Conservation (phyloP, 2,329 filamentous ascomycete species). For the Parasarocladium wereldwijsianum region DNA sequence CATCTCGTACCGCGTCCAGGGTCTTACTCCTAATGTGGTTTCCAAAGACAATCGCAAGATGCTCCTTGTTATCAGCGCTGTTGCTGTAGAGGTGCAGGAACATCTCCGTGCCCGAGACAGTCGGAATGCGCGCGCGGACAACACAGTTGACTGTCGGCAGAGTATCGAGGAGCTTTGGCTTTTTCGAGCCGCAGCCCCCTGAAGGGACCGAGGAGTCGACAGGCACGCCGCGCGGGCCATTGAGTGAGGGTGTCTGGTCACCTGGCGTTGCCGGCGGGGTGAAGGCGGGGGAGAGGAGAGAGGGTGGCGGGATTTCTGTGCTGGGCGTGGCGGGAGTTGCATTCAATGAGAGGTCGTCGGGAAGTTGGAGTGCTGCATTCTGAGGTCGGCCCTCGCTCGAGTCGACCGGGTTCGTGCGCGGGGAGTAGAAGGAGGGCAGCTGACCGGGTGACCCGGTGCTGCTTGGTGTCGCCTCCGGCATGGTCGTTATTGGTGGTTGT, state of each 20-base stretch:
- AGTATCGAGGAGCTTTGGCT: slow-evolving; percentile 57
- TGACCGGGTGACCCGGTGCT: slow-evolving; percentile 5
- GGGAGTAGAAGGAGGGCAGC: slow-evolving; percentile 25
- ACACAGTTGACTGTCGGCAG: slow-evolving; percentile 84
- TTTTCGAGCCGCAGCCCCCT: slow-evolving; percentile 46
- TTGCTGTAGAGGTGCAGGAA: slow-evolving; percentile 93
- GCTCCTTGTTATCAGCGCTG: slow-evolving; percentile 85
- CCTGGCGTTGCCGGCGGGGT: slow-evolving; percentile 56
- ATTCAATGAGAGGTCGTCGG: no score
- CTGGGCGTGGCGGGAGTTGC: slow-evolving; percentile 8
- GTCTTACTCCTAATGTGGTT: slow-evolving; percentile 62
- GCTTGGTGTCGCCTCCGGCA: slow-evolving; percentile 3
- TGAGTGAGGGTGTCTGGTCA: slow-evolving; percentile 32
- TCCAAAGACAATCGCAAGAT: slow-evolving; percentile 93
- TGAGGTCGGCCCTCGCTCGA: slow-evolving; percentile 6
- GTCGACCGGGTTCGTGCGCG: slow-evolving; percentile 12
- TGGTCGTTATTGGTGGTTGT: slow-evolving; percentile 3
- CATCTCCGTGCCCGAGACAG: slow-evolving; percentile 85
- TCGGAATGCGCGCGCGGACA: slow-evolving; percentile 88
- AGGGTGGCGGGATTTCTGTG: slow-evolving; percentile 33
- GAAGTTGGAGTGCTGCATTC: slow-evolving; percentile 1
- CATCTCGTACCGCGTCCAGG: slow-evolving; percentile 55
- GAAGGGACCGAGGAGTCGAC: slow-evolving; percentile 44
- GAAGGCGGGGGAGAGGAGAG: slow-evolving; percentile 76
- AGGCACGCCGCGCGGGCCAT: slow-evolving; percentile 35